phyloP scores from a whole-genome alignment of 2,329 filamentous ascomycete species.

The Botryotinia globosa region DNA sequence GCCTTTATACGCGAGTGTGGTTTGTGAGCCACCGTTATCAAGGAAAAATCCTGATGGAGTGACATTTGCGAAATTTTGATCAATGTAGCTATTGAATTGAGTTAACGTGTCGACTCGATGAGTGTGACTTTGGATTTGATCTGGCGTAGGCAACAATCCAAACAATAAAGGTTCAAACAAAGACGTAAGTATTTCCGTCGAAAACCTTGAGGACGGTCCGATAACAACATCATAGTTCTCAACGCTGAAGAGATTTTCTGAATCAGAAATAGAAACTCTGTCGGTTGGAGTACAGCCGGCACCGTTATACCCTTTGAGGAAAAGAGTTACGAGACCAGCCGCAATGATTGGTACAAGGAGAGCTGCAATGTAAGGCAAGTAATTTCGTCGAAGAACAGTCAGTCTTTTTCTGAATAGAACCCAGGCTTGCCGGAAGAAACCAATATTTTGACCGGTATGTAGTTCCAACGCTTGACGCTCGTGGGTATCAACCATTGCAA shows the following conservation, averaged over 20 bases:
- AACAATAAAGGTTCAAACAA: slow-evolving; percentile 30
- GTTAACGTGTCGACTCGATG: slow-evolving; percentile 57
- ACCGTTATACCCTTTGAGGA: slow-evolving; percentile 57
- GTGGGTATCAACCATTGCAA: slow-evolving; percentile 15
- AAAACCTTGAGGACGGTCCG: slow-evolving; percentile 47
- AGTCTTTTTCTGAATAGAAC: slow-evolving; percentile 76
- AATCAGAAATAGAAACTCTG: slow-evolving; percentile 44
- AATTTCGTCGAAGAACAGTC: slow-evolving; percentile 75
- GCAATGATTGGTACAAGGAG: slow-evolving; percentile 76
- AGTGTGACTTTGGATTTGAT: slow-evolving; percentile 25
- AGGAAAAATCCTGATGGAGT: slow-evolving; percentile 80
- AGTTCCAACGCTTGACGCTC: slow-evolving; percentile 47
- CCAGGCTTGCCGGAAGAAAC: slow-evolving; percentile 65
- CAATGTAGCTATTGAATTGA: slow-evolving; percentile 67
- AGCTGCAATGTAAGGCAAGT: slow-evolving; percentile 71
- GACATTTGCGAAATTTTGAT: slow-evolving; percentile 61
- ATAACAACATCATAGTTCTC: slow-evolving; percentile 38
- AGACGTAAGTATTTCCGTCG: slow-evolving; percentile 28
- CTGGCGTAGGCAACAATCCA: slow-evolving; percentile 26
- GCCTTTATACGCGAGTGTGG: slow-evolving; percentile 70
- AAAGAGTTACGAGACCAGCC: slow-evolving; percentile 74
- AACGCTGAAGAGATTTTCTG: slow-evolving; percentile 31
- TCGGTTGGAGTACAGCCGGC: slow-evolving; percentile 52
- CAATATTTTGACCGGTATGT: slow-evolving; percentile 66
- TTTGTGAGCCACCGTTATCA: slow-evolving; percentile 55